Conservation (phyloP, 805 yeast species). For the Kockiozyma suomiensis region DNA sequence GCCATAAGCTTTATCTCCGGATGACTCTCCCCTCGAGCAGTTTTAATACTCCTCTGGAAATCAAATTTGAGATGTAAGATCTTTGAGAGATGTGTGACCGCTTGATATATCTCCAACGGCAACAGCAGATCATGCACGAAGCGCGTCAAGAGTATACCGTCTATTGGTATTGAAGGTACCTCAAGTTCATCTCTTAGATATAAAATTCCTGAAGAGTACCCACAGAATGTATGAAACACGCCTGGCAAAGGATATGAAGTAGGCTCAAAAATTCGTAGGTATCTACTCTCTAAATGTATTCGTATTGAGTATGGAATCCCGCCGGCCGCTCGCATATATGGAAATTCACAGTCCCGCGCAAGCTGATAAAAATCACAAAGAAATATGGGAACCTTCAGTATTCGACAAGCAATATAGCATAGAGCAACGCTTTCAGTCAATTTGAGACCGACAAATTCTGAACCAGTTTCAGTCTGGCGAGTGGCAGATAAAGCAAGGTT, state of each 20-base stretch:
- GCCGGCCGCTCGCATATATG: conserved; percentile 23
- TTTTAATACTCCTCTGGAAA: not conserved
- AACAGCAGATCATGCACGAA: conserved; percentile 24
- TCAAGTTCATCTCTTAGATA: not conserved
- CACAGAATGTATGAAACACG: conserved; percentile 5
- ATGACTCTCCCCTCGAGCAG: conserved; percentile 3
- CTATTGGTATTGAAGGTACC: conserved; percentile 7
- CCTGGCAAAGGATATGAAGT: conserved; percentile 25
- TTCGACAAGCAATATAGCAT: conserved; percentile 28
- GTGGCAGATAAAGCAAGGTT: conserved; percentile 11
- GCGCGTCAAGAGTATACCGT: conserved; percentile 1
- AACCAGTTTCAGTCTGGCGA: not conserved
- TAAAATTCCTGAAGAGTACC: conserved; percentile 5
- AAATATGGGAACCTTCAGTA: conserved; percentile 25
- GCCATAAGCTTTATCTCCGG: conserved; percentile 30
- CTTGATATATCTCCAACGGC: conserved; percentile 29
- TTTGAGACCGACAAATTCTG: conserved; percentile 13
- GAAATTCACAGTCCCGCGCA: conserved; percentile 15
- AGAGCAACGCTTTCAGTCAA: conserved; percentile 23
- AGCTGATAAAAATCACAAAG: conserved; percentile 22
- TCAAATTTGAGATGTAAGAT: not conserved
- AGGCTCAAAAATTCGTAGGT: conserved; percentile 21
- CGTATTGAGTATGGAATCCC: conserved; percentile 16
- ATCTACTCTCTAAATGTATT: conserved; percentile 18
- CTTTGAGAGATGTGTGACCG: conserved; percentile 6